Evolutionary conservation across 371 early-diverging fungal species (phyloP).

Genomic region (Mortierella sp.): DNA sequence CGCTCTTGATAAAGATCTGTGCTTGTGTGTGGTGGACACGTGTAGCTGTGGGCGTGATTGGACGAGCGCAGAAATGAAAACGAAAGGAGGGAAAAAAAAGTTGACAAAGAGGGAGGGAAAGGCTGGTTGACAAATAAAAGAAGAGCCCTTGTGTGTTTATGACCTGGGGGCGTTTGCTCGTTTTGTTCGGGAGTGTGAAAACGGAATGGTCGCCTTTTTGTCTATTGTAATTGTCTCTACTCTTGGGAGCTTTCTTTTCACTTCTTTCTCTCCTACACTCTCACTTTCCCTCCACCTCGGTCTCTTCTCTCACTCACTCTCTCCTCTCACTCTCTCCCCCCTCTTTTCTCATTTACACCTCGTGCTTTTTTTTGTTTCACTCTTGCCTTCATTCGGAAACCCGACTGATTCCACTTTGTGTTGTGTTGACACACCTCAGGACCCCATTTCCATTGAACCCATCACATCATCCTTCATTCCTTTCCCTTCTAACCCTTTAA

Average conservation of each 20-base stretch:
- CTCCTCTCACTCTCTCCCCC: neutral
- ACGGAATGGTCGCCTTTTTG: conserved; percentile 1
- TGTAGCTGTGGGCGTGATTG: neutral
- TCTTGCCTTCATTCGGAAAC: neutral
- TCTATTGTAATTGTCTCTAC: neutral
- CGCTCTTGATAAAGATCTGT: conserved; percentile 5
- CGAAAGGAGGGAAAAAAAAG: too few species aligned
- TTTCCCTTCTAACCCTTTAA: too few species aligned
- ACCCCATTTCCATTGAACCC: too few species aligned
- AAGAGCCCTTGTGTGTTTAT: too few species aligned
- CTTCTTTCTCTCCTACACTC: neutral
- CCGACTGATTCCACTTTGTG: too few species aligned
- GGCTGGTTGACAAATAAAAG: neutral
- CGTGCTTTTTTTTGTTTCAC: neutral
- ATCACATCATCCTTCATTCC: too few species aligned
- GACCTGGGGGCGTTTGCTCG: too few species aligned
- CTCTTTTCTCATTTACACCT: neutral
- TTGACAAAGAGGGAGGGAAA: neutral
- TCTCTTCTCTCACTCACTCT: neutral
- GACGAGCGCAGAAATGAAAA: neutral
- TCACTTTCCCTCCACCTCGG: neutral
- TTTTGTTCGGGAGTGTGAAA: too few species aligned
- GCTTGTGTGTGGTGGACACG: neutral
- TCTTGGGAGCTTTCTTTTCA: neutral
- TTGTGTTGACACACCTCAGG: too few species aligned